Base-by-base conservation (phyloP, 129 eudicot species). In the carrot (Daucus carota) region DNA sequence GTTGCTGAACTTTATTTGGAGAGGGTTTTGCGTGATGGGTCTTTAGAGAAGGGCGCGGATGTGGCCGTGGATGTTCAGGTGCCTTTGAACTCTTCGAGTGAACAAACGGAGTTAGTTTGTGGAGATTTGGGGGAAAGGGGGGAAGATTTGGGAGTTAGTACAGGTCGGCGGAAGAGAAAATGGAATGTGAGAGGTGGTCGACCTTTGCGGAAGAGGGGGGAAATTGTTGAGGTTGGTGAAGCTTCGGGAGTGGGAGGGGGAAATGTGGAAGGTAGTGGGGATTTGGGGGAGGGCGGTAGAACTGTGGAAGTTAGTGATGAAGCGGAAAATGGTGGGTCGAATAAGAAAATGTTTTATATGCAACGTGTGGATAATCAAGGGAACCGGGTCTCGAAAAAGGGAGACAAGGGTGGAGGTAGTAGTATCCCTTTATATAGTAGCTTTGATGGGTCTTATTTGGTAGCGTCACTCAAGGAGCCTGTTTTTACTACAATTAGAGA, bases 301-400 rank as follows among this genome's bases (percentile, higher is more conserved):
- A 13, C 15, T 26, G 22, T 29, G 22, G 38, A 63, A 63, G 20
- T 63, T 32, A 63, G 70, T 29, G 31, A 57, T 24, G 65, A 24
- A 8, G 65, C 5, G 9, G 70, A 29, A 63, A 63, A 38, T 63
- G 22, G 18, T 28, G 70, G 38, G 8, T 29, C 22, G 22, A 63
- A 29, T 29, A 63, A 63, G 38, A 63, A 63, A 26, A 29, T 15
- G 20, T 31, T 63, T 63, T 63, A 63, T 63, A 63, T 63, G 70
- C 40, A 63, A 63, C 70, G 70, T 29, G 70, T 63, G 70, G 70
- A 63, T 63, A 31, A 16, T 6, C 70, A 31, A 29, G 70, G 70
- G 38, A 63, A 24, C 31, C n/a, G 65, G 65, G 65, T 63, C 13
- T 31, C 70, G 22, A 26, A 18, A 3, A n/a, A 63, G 40, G 70